Base-by-base conservation (phyloP, 495 filamentous ascomycete species). In the Hypoxylon perforatum region DNA sequence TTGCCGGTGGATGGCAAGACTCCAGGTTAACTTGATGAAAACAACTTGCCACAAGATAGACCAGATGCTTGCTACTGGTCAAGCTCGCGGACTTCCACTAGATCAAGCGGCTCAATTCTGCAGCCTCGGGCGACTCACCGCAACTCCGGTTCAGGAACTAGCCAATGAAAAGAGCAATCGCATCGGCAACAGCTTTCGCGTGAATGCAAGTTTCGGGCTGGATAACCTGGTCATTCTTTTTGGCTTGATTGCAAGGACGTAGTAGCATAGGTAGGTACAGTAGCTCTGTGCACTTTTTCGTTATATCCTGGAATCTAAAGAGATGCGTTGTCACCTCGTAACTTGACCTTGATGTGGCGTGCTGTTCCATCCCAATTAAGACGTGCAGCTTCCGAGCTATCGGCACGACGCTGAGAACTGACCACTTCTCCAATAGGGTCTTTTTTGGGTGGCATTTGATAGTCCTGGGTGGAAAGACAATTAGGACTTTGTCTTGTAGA, bases 111-210 rank as follows among this genome's bases (percentile, higher is more conserved):
- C 51, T 61, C 56, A 48, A 64, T 51, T 56, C 45, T 47, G 50
- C 65, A 61, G 55, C 65, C 65, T 59, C 23, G 30, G 49, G 60
- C 54, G 42, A 51, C 59, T 63, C 56, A 63, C 49, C 56, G 60
- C 60, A 64, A 55, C 19, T 64, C 54, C 42, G 50, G 39, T 41
- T 35, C 17, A 23, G 12, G 45, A 18, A 53, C 19, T 22, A 35
- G 18, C 60, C 55, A 68, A 63, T 63, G 38, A 41, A 46, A 17
- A 45, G 38, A 60, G 19, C 49, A 52, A 47, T 42, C 25, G 33
- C 21, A 18, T 18, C 23, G 42, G 44, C 25, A 39, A 60, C 11
- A 48, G 17, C 45, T 45, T 33, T 61, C 21, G 45, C 51, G 25
- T 14, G 46, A 39, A 61, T 64, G 60, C 61, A 47, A n/a, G 66